Percentiles rank a stretch among this genome's conserved stretches.
Evolutionary conservation across 306 rosid species (phyloP).

Genomic region (Vicia faba): DNA sequence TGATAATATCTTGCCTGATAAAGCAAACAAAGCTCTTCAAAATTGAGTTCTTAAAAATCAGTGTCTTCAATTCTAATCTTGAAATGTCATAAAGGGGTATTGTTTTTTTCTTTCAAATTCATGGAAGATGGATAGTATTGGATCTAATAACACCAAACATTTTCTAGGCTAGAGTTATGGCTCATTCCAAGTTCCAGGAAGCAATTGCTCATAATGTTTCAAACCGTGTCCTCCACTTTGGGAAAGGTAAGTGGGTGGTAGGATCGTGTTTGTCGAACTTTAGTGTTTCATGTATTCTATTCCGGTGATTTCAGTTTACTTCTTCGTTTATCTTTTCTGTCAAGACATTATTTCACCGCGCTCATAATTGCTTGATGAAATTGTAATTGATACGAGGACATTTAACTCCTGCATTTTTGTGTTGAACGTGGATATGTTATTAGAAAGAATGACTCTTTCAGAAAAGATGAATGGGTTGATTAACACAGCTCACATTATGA

Average conservation of each 20-base stretch:
- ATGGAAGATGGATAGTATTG: constrained; percentile 55
- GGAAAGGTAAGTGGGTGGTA: constrained; percentile 36
- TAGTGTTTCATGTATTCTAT: constrained; percentile 45
- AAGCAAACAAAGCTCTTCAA: constrained; percentile 52
- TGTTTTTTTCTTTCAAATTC: constrained; percentile 46
- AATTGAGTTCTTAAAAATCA: constrained; percentile 36
- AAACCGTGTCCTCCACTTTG: constrained; percentile 41
- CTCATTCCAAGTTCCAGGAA: constrained; percentile 41
- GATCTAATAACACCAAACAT: constrained; percentile 68
- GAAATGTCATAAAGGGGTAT: constrained; percentile 47
- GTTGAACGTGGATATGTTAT: neutral
- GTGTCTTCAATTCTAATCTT: constrained; percentile 40
- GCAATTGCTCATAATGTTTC: constrained; percentile 38
- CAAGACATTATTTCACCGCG: constrained; percentile 1
- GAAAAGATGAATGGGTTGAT: neutral
- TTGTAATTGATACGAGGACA: neutral
- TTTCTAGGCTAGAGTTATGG: constrained; percentile 48
- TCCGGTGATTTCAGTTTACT: constrained; percentile 34
- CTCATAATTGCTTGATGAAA: constrained; percentile 25
- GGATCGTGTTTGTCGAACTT: constrained; percentile 44
- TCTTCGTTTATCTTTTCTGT: constrained; percentile 18
- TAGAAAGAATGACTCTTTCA: neutral
- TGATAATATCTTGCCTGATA: constrained; percentile 71
- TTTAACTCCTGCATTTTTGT: neutral
- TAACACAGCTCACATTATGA: neutral